phyloP scores from a whole-genome alignment of 805 yeast genomes.

The Ogataea kodamae region DNA sequence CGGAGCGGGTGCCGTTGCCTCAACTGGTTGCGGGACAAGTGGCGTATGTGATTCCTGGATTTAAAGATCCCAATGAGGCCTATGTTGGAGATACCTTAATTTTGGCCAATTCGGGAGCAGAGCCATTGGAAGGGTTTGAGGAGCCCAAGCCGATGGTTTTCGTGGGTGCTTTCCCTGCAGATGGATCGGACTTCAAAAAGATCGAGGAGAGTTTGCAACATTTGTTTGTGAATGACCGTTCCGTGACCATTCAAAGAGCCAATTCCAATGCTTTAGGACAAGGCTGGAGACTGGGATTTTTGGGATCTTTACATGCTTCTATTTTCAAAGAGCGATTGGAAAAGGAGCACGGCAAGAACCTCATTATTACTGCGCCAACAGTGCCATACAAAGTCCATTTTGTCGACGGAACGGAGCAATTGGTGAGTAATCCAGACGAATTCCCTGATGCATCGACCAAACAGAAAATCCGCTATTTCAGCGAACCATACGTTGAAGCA shows the following conservation, averaged over 20 bases:
- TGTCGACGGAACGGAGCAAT: slow-evolving; percentile 57
- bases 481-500: slow-evolving; percentile 88
- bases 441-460: slow-evolving; percentile 64
- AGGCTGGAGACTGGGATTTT: slow-evolving; percentile 95
- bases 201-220: slow-evolving; percentile 89
- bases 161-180: slow-evolving; percentile 97
- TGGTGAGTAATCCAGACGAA: slow-evolving; percentile 87
- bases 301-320: slow-evolving; percentile 93
- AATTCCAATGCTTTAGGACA: slow-evolving; percentile 93
- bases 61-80: slow-evolving; percentile 84
- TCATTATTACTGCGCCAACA: slow-evolving; percentile 92
- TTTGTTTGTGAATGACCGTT: slow-evolving; percentile 84
- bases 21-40: slow-evolving; percentile 84
- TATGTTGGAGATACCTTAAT: slow-evolving; percentile 87
- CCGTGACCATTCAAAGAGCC: slow-evolving; percentile 85
- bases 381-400: slow-evolving; percentile 85
- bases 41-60: slow-evolving; percentile 91
- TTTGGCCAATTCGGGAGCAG: slow-evolving; percentile 55
- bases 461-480: slow-evolving; percentile 45
- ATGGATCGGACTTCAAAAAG: slow-evolving; percentile 83
- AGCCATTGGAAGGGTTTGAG: slow-evolving; percentile 90
- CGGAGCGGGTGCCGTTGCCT: slow-evolving; percentile 69
- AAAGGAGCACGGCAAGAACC: slow-evolving; percentile 89
- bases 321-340: slow-evolving; percentile 90
- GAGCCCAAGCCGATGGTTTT: slow-evolving; percentile 98